These are phyloP conservation scores for Pyrus pyrifolia DNA, from an alignment of 306 rosid genomes.

Conservation along the genomic window DNA sequence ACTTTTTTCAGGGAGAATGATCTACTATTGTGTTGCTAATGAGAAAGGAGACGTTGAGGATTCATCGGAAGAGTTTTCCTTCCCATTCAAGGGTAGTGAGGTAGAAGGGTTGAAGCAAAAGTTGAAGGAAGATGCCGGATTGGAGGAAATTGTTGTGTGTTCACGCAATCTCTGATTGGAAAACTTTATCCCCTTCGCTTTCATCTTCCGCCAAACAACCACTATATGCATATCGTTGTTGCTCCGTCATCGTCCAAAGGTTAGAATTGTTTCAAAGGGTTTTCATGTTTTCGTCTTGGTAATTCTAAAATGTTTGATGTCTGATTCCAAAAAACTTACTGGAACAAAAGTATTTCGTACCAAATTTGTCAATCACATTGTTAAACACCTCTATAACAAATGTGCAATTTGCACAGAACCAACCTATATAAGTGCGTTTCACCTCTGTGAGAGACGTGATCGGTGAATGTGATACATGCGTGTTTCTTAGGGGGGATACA, in stretches of 20 bases:
- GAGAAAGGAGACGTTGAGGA: conserved; percentile 45
- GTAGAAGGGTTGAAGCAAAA: conserved; percentile 46
- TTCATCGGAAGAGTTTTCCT: conserved; percentile 26
- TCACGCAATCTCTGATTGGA: conserved; percentile 61
- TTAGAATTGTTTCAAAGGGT: not conserved
- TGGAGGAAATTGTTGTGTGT: conserved; percentile 49
- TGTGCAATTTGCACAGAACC: not conserved
- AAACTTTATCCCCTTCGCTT: conserved; percentile 68
- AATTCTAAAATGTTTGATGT: not conserved
- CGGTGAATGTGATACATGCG: not conserved
- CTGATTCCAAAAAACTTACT: not conserved
- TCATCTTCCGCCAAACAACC: conserved; percentile 74
- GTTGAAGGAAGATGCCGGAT: conserved; percentile 49
- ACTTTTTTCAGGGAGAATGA: conserved; percentile 39
- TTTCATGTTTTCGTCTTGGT: not conserved
- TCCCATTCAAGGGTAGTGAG: conserved; percentile 53
- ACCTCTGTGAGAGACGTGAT: not conserved
- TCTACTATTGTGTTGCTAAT: conserved; percentile 51
- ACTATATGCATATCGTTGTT: conserved; percentile 60
- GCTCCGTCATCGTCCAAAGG: conserved; percentile 45
- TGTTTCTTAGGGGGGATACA: not conserved
- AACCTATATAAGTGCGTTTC: not conserved
- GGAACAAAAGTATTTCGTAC: not conserved
- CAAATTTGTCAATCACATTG: not conserved
- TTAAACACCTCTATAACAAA: not conserved